Conservation (phyloP, 2,329 filamentous ascomycete species). For the Calonectria fujianensis region DNA sequence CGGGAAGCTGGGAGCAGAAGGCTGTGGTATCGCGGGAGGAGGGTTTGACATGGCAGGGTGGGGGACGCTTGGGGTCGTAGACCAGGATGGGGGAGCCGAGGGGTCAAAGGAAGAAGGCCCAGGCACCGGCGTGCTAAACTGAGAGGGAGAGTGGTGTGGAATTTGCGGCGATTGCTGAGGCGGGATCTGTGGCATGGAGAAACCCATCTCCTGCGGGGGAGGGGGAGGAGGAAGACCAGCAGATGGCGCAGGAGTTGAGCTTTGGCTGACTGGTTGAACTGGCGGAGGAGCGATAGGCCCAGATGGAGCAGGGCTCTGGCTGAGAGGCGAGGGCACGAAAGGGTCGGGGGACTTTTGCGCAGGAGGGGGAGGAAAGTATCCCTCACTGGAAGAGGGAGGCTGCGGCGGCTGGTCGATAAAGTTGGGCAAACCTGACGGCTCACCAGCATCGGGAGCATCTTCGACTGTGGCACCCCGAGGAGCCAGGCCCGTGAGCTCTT, state of each 20-base stretch:
- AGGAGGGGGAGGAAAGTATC: slow-evolving; percentile 58
- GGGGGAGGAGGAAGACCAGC: slow-evolving; percentile 26
- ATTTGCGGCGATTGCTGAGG: slow-evolving; percentile 56
- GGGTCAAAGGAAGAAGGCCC: slow-evolving; percentile 42
- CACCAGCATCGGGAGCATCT: slow-evolving; percentile 69
- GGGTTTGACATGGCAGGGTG: slow-evolving; percentile 48
- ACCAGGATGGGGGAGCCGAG: slow-evolving; percentile 50
- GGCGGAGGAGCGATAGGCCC: slow-evolving; percentile 48
- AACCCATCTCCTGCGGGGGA: slow-evolving; percentile 37
- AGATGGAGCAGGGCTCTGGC: slow-evolving; percentile 53
- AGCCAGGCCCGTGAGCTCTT: slow-evolving; percentile 62
- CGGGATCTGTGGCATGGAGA: slow-evolving; percentile 50
- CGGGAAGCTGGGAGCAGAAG: slow-evolving; percentile 40
- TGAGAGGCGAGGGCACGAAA: slow-evolving; percentile 61
- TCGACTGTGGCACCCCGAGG: slow-evolving; percentile 70
- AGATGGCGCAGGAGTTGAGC: slow-evolving; percentile 24
- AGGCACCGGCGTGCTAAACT: slow-evolving; percentile 49
- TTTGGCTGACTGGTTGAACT: slow-evolving; percentile 34
- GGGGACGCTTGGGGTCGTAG: slow-evolving; percentile 48
- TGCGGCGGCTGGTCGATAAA: slow-evolving; percentile 53
- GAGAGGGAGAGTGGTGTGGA: slow-evolving; percentile 51
- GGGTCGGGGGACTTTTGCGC: slow-evolving; percentile 49
- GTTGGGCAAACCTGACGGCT: slow-evolving; percentile 54
- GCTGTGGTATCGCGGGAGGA: slow-evolving; percentile 48
- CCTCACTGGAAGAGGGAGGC: slow-evolving; percentile 51